Percentiles rank a stretch among this genome's conserved stretches.
phyloP scores from a whole-genome alignment of 139 green algal genomes.

The Limnomonas spitsbergensis region DNA sequence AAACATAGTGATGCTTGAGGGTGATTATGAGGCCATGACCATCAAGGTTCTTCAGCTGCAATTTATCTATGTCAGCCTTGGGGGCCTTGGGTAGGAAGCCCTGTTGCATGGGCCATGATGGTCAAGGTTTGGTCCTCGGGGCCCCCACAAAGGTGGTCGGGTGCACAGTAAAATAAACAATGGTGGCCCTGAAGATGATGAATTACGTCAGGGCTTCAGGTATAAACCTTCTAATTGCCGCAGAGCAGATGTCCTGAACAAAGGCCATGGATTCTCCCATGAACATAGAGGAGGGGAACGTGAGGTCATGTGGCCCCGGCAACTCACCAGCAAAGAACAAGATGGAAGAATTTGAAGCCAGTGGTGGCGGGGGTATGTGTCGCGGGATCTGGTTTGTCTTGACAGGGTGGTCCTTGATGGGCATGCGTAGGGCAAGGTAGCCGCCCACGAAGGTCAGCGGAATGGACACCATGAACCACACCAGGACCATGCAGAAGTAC shows the following conservation, averaged over 20 bases:
- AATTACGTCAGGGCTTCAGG: too few species aligned
- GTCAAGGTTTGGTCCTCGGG: too few species aligned
- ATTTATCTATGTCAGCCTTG: too few species aligned
- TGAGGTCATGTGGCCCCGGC: too few species aligned
- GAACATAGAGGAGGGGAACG: too few species aligned
- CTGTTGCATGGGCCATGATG: too few species aligned
- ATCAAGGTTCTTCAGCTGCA: neutral
- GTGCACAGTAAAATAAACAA: slow-evolving; percentile 5
- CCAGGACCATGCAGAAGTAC: slow-evolving; percentile 82
- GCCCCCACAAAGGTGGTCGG: neutral
- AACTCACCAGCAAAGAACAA: slow-evolving; percentile 72
- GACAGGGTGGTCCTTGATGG: slow-evolving; percentile 68
- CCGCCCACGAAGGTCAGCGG: slow-evolving; percentile 70
- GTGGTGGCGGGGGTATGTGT: slow-evolving; percentile 78
- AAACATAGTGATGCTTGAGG: neutral
- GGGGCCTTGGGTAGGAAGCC: too few species aligned
- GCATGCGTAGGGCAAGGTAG: slow-evolving; percentile 51
- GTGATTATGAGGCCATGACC: neutral
- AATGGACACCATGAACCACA: slow-evolving; percentile 89
- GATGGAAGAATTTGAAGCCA: slow-evolving; percentile 71
- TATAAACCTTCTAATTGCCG: too few species aligned
- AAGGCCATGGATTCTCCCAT: too few species aligned
- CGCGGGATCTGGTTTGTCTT: slow-evolving; percentile 96
- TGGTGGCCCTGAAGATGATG: too few species aligned
- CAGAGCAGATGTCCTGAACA: too few species aligned